A percentile compares a stretch with the other conserved stretches of the same genome.
Conservation (phyloP, 306 rosid species). For the Carpinus viminea region DNA sequence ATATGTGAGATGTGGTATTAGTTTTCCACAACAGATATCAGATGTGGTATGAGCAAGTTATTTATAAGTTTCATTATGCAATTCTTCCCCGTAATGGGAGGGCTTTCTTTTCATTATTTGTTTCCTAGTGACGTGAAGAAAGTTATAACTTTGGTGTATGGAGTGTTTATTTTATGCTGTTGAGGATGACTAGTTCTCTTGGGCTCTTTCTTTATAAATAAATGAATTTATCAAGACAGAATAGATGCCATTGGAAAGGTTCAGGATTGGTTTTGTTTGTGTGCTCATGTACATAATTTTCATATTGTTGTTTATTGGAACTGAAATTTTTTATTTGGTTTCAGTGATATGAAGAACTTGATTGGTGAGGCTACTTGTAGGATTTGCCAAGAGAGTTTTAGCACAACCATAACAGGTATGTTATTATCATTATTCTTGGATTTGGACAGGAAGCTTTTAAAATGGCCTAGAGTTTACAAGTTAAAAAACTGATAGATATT, state of each 20-base stretch:
- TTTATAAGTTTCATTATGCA: background rate
- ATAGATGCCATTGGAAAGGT: background rate
- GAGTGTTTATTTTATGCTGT: background rate
- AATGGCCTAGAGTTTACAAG: background rate
- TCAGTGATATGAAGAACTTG: conserved; percentile 61
- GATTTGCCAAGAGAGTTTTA: conserved; percentile 63
- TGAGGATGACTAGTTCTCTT: background rate
- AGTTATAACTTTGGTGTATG: background rate
- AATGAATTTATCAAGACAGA: background rate
- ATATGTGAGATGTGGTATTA: background rate
- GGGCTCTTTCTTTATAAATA: background rate
- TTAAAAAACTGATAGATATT: background rate
- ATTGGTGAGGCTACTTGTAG: conserved; percentile 56
- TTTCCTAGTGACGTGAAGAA: background rate
- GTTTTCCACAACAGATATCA: background rate
- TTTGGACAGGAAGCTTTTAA: background rate
- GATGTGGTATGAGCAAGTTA: background rate
- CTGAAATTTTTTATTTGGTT: conserved; percentile 16
- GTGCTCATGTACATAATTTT: background rate
- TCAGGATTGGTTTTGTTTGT: background rate
- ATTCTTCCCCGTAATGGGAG: background rate
- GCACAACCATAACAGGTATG: conserved; percentile 51
- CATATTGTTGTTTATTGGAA: background rate
- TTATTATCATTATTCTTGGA: background rate
- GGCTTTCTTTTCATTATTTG: background rate